Base-by-base conservation (phyloP, 306 rosid species). In the Dryas octopetala region DNA sequence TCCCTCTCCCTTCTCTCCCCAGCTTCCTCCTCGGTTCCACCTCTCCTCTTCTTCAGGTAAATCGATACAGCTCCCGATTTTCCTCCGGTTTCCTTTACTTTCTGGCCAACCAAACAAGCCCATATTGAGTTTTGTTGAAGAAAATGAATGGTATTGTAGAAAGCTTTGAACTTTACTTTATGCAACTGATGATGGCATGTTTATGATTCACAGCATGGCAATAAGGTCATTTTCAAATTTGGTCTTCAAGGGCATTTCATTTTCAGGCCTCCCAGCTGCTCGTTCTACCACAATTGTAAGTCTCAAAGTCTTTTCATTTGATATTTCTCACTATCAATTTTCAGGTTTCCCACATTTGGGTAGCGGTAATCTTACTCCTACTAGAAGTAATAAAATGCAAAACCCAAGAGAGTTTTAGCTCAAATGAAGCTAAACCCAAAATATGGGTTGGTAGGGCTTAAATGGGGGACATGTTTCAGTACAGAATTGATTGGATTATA, bases 281-380 rank as follows among this genome's bases (percentile, higher is more conserved):
- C 71, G 72, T 71, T 70, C 86, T 55, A 13, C 73, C 40, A 63
- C 70, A 59, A 73, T 70, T 59, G 89, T 82, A 76, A 71, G 89
- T 40, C 43, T 79, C 26, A 40, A 17, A 23, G 28, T 4, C 41
- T 38, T 7, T 8, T 49, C n/a, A 28, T n/a, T 7, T 26, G 15
- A 1, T 72, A 7, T 6, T 16, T n/a, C 44, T 7, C 48, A 62
- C 23, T 13, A 2, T 62, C 3, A 64, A 4, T 4, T 44, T 3
- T 43, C 48, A 28, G 13, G 43, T 62, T 62, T 16, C 16, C 48
- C 12, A 6, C 66, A 45, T 54, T 76, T 66, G 13, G 60, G 13
- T 55, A n/a, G 19, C 38, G 38, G 38, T 32, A 1, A 1, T 32
- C 38, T 32, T 52, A 1, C 32, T 48, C 7, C 41, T 57, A 9